Base-by-base conservation (phyloP, 116 monocot genomes). In the Phalaenopsis hybrid region DNA sequence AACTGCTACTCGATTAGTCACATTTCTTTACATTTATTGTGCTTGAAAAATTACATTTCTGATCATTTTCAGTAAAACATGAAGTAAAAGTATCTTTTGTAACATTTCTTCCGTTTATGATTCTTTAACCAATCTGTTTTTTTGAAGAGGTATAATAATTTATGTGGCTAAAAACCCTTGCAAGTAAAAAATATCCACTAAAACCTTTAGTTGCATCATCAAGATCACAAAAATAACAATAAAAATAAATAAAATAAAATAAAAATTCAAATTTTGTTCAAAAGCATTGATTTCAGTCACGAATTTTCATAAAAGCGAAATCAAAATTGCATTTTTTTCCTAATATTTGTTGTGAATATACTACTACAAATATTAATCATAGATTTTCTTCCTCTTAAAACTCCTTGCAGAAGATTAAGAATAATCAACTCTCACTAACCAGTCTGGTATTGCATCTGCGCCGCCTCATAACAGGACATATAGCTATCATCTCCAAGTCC, bases 401-500 rank as follows among this genome's bases (percentile, higher is more conserved):
- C 1, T 7, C 44, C 2, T 4, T 7, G 75, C 83, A 88, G 9
- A 65, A 28, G 48, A 48, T 48, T 48, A 48, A 48, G 9, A 48
- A 4, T 6, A 48, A 48, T 48, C 48, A 48, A 81, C 57, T 50
- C 12, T 50, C 83, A 87, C 85, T 88, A 34, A 90, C 92, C 92
- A 18, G 90, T 10, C 15, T 85, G 92, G 18, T 84, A 83, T 7
- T 84, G 84, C 72, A 83, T 79, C 49, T 85, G 88, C 0, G 82
- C 45, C 23, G 70, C 75, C 48, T 81, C 81, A 12, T 20, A 72
- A 31, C 45, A 75, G 3, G 8, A 44, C 4, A 20, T 46, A 77
- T 72, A 72, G 37, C 57, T 52, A 33, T 48, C 44, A 6, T 75
- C 75, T 75, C 45, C 77, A 44, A 85, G 86, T 1, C 88, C 92